These are phyloP conservation scores for Colletotrichum sp. DNA, from an alignment of 2,329 filamentous ascomycete genomes.

Conservation along the genomic window DNA sequence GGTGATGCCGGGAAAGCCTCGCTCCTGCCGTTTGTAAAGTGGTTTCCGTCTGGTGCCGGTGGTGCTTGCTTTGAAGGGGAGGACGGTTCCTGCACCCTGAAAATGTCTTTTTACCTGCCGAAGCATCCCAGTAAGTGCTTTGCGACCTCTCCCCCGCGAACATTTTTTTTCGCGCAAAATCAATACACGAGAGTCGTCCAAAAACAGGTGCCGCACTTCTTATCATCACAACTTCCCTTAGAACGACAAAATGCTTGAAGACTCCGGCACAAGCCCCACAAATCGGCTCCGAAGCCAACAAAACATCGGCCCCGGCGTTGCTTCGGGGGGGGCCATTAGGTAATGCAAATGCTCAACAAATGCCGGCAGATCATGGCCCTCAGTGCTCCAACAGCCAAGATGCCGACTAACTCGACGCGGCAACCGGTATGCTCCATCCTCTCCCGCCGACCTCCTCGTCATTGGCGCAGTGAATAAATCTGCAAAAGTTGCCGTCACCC, in stretches of 20 bases:
- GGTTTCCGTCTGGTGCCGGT: background rate
- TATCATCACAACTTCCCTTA: background rate
- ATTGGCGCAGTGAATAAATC: rapidly evolving
- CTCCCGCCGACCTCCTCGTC: background rate
- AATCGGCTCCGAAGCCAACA: background rate
- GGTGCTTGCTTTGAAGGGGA: background rate
- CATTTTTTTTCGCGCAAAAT: background rate
- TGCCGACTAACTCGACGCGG: background rate
- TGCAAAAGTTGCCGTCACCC: background rate
- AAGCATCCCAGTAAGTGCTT: background rate
- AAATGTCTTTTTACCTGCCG: no score
- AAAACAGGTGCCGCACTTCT: background rate
- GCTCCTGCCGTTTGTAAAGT: no score
- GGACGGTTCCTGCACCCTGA: no score
- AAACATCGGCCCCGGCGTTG: no score
- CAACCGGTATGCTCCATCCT: background rate
- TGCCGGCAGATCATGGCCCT: background rate
- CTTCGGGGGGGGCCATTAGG: no score
- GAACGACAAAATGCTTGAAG: no score
- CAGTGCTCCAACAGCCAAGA: background rate
- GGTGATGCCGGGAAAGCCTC: background rate
- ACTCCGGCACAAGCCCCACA: no score
- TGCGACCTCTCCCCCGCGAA: background rate
- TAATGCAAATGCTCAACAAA: background rate
- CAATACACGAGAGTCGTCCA: background rate